Evolutionary conservation across 306 rosid species (phyloP), one percentile per base, ranked within the genome.

Genomic region (Aeschynomene evenia): DNA sequence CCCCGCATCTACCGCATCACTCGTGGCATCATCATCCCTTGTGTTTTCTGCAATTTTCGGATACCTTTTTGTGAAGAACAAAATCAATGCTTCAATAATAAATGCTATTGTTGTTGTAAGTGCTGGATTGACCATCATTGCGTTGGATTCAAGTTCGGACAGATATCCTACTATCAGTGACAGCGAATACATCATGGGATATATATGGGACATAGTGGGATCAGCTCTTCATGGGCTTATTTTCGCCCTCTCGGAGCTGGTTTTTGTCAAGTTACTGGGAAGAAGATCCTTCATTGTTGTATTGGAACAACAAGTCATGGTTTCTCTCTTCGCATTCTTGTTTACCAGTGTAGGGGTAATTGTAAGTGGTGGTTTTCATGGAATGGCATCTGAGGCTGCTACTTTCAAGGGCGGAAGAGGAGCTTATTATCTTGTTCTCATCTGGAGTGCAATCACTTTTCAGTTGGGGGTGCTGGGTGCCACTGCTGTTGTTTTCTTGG

Each of bases 171-270:
- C 67, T 37, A 63, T 90, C 61, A 86, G 54, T 48, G 74, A 81
- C 40, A 67, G 18, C 0, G 84, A 93, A 78, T 93, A 93, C 84
- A 84, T 86, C 20, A 70, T 79, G 80, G 98, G 98, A 61, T 90
- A 77, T 20, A 9, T 93, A 9, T 88, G 93, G 98, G 98, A 93
- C 79, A 85, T 93, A 40, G 50, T 93, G 28, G 98, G 87, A 46
- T 93, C 98, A 18, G 96, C 97, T 63, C 96, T 93, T 60, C 98
- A 90, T 12, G 98, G 98, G 8, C 97, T 93, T 48, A 88, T 93
- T 48, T 93, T 93, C 3, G 97, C 98, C 0, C 89, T 93, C 64
- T 90, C 98, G 0, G 98, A 93, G 72, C 82, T 88, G 34, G 70
- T 93, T 69, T 93, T 93, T 49, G 86, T 88, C 36, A 90, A 72